Evolutionary conservation across 2,329 filamentous ascomycete species (phyloP).

Genomic region (Stenocarpella maydis): DNA sequence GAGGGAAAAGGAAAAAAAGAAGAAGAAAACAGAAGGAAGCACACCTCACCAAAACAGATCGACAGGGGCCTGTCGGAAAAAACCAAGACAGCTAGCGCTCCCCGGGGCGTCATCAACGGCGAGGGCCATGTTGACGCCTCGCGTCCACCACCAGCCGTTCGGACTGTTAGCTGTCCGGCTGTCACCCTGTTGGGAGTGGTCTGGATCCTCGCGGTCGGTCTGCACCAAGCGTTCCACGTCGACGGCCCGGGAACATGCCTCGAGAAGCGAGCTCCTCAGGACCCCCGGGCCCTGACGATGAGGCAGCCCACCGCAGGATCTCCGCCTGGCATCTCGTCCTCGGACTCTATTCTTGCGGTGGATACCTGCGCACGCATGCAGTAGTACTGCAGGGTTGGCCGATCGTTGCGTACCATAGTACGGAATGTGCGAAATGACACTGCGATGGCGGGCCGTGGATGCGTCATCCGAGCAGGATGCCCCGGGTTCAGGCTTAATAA

Average conservation of each 20-base stretch:
- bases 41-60: conserved; percentile 2
- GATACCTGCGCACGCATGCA: background rate
- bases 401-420: too few relatives aligned
- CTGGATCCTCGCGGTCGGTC: background rate
- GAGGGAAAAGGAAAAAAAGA: background rate
- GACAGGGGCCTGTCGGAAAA: conserved; percentile 23
- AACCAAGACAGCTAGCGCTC: background rate
- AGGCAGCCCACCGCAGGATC: conserved; percentile 16
- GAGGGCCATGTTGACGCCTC: background rate
- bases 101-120: background rate
- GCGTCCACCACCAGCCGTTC: background rate
- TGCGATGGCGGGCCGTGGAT: conserved; percentile 1
- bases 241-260: conserved; percentile 11
- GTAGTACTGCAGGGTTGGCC: background rate
- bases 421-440: conserved; percentile 11
- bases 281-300: background rate
- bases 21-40: background rate
- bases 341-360: background rate
- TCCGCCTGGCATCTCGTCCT: background rate
- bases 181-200: background rate
- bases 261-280: conserved; percentile 9
- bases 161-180: background rate
- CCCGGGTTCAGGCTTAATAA: background rate
- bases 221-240: background rate
- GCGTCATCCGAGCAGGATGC: background rate